These are phyloP conservation scores for Paecilomyces dactylethromorphus DNA, from an alignment of 2,329 filamentous ascomycete species.

Conservation along the genomic window DNA sequence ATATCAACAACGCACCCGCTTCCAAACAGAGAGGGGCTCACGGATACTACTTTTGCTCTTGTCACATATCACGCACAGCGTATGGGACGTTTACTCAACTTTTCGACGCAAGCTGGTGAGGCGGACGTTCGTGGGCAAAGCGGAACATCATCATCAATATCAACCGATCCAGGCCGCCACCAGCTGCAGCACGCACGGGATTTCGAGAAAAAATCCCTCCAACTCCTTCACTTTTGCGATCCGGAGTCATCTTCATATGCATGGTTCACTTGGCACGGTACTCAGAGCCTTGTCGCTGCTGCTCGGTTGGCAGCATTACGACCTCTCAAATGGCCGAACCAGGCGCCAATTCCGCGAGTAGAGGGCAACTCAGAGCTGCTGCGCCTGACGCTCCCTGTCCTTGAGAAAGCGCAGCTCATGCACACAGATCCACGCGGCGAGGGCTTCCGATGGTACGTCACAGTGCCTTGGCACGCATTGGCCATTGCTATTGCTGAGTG, in stretches of 20 bases:
- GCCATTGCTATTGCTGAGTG: constrained; percentile 22
- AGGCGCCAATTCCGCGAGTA: constrained; percentile 2
- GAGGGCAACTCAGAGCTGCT: not conserved
- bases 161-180: not conserved
- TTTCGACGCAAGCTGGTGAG: not conserved
- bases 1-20: constrained; percentile 5
- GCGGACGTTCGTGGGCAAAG: no score
- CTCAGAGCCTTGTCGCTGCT: constrained; percentile 15
- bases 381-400: not conserved
- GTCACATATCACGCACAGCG: constrained; percentile 17
- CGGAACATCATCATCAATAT: no score
- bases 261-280: constrained; percentile 22
- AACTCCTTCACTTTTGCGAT: constrained; percentile 20
- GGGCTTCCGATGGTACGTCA: constrained; percentile 22
- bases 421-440: constrained; percentile 22
- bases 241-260: constrained; percentile 20
- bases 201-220: constrained; percentile 13
- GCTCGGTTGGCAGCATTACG: constrained; percentile 11
- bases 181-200: not conserved
- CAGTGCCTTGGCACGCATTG: constrained; percentile 19
- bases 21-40: constrained; percentile 14
- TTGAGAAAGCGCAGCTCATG: constrained; percentile 20
- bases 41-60: constrained; percentile 23
- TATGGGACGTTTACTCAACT: constrained; percentile 13
- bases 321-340: constrained; percentile 7